Evolutionary conservation across 2,329 filamentous ascomycete species (phyloP), one percentile per base, ranked within the genome.

Genomic region (Knufia fluminis): DNA sequence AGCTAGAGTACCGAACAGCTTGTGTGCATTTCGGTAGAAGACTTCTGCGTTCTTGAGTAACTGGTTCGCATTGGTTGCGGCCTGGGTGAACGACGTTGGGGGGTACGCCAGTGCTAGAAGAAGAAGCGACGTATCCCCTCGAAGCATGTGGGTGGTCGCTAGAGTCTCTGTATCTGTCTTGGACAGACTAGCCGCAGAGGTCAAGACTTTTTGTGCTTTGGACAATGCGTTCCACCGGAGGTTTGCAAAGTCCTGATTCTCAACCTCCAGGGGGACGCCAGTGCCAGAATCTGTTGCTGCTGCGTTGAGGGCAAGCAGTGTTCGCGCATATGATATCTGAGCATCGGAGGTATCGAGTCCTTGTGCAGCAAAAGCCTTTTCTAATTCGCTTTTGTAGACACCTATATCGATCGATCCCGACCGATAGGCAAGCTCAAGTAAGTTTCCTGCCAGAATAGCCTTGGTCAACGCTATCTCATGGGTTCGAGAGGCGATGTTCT

Each of bases 401-500:
- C 68, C 61, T 17, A 74, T 59, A 36, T 77, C 71, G 47, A 75
- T 72, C 44, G 68, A 63, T 31, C 70, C 69, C 44, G 65, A 68
- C 32, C 74, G 72, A 60, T 78, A 84, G 44, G 76, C 70, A 1
- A 76, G 69, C 54, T 82, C 78, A 8, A 76, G 72, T 40, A 82
- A 62, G 3, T 75, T 73, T 41, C 72, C 71, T 14, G 74, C 64
- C 61, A 83, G 82, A 43, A 71, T 76, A 6, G 79, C 79, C 22
- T 70, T 68, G 3, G 75, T 73, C 20, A 84, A 67, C 2, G 69
- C 65, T 17, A 76, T 71, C 58, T 82, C 77, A 38, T 74, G 66
- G 36, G 71, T 65, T 52, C 69, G 64, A 14, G 45, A 28, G 17
- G 24, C n/a, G 20, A 48, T 14, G 54, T 68, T 62, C 12, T 51